Conservation (phyloP, 805 yeast genomes). For the Candida lessepsii region DNA sequence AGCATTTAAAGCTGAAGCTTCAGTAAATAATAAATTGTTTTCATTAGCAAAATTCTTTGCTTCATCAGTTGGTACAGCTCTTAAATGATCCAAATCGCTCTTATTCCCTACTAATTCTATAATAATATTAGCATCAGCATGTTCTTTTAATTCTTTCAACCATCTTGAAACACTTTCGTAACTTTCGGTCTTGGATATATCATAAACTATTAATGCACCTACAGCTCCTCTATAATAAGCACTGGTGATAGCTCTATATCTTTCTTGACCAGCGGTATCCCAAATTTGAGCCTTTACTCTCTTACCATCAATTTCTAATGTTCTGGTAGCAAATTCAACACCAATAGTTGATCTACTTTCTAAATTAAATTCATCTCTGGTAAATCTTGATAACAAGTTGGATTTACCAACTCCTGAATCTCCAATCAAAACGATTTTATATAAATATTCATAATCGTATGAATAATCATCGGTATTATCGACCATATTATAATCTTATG, state of each 20-base stretch:
- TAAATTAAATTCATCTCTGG: slow-evolving; percentile 91
- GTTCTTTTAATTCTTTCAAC: slow-evolving; percentile 86
- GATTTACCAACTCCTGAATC: slow-evolving; percentile 98
- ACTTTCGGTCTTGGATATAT: slow-evolving; percentile 84
- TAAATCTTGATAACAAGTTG: slow-evolving; percentile 87
- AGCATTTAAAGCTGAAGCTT: slow-evolving; percentile 90
- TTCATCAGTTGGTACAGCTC: slow-evolving; percentile 98
- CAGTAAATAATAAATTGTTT: slow-evolving; percentile 88
- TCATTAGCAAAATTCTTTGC: slow-evolving; percentile 93
- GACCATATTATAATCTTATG: slow-evolving; percentile 21
- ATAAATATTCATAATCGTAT: slow-evolving; percentile 83
- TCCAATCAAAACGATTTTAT: slow-evolving; percentile 94
- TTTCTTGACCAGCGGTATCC: slow-evolving; percentile 99
- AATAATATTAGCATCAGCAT: slow-evolving; percentile 93
- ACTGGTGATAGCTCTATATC: slow-evolving; percentile 95
- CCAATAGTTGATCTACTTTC: slow-evolving; percentile 96
- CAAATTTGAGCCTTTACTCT: slow-evolving; percentile 89
- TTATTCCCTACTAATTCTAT: slow-evolving; percentile 93
- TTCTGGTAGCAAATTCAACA: slow-evolving; percentile 96
- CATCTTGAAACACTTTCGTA: slow-evolving; percentile 85
- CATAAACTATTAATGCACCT: slow-evolving; percentile 94
- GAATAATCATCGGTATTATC: slow-evolving; percentile 47
- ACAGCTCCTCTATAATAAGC: slow-evolving; percentile 98
- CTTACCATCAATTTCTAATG: slow-evolving; percentile 82
- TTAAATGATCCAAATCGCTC: slow-evolving; percentile 82